These are phyloP conservation scores for Solanum corneliomulleri DNA, from an alignment of 257 asterid genomes.

Conservation along the genomic window DNA sequence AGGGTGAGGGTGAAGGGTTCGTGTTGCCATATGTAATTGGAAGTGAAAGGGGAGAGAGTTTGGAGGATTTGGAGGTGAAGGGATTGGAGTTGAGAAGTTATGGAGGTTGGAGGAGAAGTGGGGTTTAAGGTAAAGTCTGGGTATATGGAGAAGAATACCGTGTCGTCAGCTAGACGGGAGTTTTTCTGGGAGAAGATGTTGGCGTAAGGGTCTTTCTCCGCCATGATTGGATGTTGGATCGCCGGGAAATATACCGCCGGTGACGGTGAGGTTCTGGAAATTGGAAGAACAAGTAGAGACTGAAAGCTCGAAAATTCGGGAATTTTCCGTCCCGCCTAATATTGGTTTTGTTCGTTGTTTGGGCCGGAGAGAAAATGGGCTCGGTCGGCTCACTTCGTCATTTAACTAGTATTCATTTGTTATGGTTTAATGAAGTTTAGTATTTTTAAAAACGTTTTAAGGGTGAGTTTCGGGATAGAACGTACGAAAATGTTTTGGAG, in stretches of 20 bases:
- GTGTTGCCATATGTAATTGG: slow-evolving; percentile 74
- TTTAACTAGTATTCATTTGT: too few relatives aligned
- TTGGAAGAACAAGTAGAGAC: not conserved
- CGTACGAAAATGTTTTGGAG: too few relatives aligned
- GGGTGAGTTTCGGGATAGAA: too few relatives aligned
- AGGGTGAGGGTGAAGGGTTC: slow-evolving; percentile 54
- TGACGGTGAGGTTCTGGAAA: not conserved
- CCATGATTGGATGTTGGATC: slow-evolving; percentile 22
- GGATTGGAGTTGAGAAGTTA: slow-evolving; percentile 39
- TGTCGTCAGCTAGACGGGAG: slow-evolving; percentile 56
- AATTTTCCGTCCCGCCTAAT: not conserved
- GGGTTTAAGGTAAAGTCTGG: slow-evolving; percentile 37
- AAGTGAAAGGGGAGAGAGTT: slow-evolving; percentile 27
- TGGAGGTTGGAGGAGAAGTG: slow-evolving; percentile 4
- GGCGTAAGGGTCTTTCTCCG: slow-evolving; percentile 16
- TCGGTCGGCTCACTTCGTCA: not conserved
- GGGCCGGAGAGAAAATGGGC: not conserved
- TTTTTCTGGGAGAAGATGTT: slow-evolving; percentile 40
- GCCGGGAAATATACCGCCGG: not conserved
- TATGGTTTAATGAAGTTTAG: too few relatives aligned
- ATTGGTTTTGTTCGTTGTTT: not conserved
- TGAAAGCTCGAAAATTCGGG: not conserved
- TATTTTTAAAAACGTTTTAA: too few relatives aligned
- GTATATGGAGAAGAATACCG: slow-evolving; percentile 64
- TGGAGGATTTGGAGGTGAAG: slow-evolving; percentile 67